Percentiles rank a stretch among this genome's conserved stretches.
These are phyloP conservation scores for Penicillium pulvis DNA, from an alignment of 495 filamentous ascomycete species.

Conservation along the genomic window DNA sequence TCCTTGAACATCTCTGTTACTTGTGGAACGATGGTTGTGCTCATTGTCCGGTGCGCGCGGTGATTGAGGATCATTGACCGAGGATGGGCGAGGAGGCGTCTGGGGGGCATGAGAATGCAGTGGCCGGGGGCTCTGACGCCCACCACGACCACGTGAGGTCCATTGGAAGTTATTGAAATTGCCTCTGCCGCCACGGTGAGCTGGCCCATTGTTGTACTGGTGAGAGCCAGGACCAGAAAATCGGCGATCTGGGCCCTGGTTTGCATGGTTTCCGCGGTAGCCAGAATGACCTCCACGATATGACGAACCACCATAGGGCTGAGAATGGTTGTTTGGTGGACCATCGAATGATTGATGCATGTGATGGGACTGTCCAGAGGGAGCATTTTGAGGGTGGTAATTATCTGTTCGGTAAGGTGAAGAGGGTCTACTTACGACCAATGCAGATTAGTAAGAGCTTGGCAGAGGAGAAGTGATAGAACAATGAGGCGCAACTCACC, in stretches of 20 bases:
- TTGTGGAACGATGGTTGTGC: slow-evolving; percentile 62
- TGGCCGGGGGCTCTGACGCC: slow-evolving; percentile 36
- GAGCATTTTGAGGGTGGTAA: slow-evolving; percentile 42
- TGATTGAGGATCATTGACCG: slow-evolving; percentile 36
- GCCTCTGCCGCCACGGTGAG: slow-evolving; percentile 33
- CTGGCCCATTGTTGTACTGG: slow-evolving; percentile 25
- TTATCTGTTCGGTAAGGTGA: slow-evolving; percentile 54
- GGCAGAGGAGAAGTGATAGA: neutral
- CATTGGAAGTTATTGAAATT: slow-evolving; percentile 65
- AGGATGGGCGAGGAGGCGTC: slow-evolving; percentile 28
- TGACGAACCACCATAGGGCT: slow-evolving; percentile 44
- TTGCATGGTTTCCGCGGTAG: slow-evolving; percentile 56
- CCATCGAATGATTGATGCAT: slow-evolving; percentile 54
- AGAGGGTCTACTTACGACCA: slow-evolving; percentile 38
- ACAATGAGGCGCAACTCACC: slow-evolving; percentile 46
- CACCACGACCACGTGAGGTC: slow-evolving; percentile 43
- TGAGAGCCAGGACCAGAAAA: slow-evolving; percentile 39
- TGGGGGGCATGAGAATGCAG: slow-evolving; percentile 29
- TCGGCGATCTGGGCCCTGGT: slow-evolving; percentile 49
- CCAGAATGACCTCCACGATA: slow-evolving; percentile 58
- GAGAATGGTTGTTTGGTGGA: slow-evolving; percentile 52
- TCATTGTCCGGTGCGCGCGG: slow-evolving; percentile 54
- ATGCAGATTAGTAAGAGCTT: slow-evolving; percentile 26
- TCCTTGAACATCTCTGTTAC: slow-evolving; percentile 55
- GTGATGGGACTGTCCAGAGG: slow-evolving; percentile 57